Percentiles rank a stretch among this genome's conserved stretches.
Conservation (phyloP, 208 protist species). For the Leishmania tarentolae region DNA sequence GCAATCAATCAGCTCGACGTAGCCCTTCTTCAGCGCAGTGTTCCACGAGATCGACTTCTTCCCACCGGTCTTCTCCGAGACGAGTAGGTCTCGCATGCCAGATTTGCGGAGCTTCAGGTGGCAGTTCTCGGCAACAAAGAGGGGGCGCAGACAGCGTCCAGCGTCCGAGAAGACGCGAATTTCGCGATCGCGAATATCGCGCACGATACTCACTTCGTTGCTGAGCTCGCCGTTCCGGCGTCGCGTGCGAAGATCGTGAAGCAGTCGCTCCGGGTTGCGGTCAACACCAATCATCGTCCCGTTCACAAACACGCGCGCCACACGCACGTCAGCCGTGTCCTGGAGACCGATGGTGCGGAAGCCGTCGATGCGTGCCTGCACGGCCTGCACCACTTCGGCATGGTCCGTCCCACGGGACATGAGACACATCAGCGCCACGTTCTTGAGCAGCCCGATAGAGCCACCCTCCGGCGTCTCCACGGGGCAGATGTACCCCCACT, state of each 20-base stretch:
- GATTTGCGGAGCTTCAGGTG: conserved; percentile 57
- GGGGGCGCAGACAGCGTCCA: conserved; percentile 70
- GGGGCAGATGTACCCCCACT: conserved; percentile 99
- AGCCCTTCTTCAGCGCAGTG: conserved; percentile 66
- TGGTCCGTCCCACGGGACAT: conserved; percentile 97
- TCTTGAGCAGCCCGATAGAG: conserved; percentile 99
- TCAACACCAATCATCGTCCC: conserved; percentile 85
- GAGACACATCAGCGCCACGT: conserved; percentile 98
- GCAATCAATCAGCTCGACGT: conserved; percentile 97
- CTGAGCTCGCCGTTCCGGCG: conserved; percentile 75
- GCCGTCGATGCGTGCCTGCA: conserved; percentile 67
- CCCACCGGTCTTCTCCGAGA: conserved; percentile 83
- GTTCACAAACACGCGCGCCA: conserved; percentile 80
- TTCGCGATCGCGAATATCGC: conserved; percentile 67
- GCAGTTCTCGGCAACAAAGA: conserved; percentile 74
- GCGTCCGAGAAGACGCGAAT: conserved; percentile 81
- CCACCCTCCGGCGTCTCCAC: conserved; percentile 99
- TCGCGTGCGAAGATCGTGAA: conserved; percentile 72
- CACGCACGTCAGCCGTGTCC: conserved; percentile 69
- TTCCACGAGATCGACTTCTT: conserved; percentile 72
- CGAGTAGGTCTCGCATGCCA: conserved; percentile 65
- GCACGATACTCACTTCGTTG: conserved; percentile 82
- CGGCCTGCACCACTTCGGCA: conserved; percentile 72
- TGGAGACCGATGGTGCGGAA: conserved; percentile 81
- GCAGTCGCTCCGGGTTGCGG: conserved; percentile 72